Percentiles rank a stretch among this genome's conserved stretches.
These are phyloP conservation scores for Globisporangium viniferum DNA, from an alignment of 352 stramenopile species.

Conservation along the genomic window DNA sequence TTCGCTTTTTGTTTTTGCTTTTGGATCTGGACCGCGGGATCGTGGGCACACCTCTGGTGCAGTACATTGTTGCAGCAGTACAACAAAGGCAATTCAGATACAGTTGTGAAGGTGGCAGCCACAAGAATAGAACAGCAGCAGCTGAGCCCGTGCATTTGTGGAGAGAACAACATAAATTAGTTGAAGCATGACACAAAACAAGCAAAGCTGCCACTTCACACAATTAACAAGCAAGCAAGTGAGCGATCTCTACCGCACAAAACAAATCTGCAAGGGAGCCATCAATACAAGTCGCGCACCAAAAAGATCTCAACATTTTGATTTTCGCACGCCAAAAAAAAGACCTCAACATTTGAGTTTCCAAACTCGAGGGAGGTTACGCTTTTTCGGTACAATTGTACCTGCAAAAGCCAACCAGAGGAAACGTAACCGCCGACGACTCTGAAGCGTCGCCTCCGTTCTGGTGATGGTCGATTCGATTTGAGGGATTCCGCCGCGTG, in stretches of 20 bases:
- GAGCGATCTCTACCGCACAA: not conserved
- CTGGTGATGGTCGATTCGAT: not conserved
- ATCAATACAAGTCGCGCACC: not conserved
- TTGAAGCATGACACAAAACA: not conserved
- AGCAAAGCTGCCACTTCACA: not conserved
- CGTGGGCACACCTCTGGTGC: not conserved
- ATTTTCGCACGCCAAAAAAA: not conserved
- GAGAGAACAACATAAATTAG: not conserved
- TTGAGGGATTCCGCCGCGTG: not conserved
- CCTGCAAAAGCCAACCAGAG: not conserved
- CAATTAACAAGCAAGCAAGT: not conserved
- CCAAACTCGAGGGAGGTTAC: not conserved
- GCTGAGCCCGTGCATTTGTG: not conserved
- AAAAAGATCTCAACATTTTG: not conserved
- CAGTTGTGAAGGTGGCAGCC: not conserved
- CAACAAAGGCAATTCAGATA: not conserved
- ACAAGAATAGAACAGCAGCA: not conserved
- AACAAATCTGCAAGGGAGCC: no score
- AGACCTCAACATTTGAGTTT: no score
- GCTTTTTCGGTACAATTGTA: not conserved
- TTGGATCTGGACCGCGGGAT: not conserved
- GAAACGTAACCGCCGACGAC: not conserved
- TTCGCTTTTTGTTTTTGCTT: not conserved
- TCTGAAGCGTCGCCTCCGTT: not conserved
- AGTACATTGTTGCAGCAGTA: not conserved